Percentiles rank a stretch among this genome's conserved stretches.
Evolutionary conservation across 2,329 filamentous ascomycete species (phyloP).

Genomic region (Rutstroemia sp.): DNA sequence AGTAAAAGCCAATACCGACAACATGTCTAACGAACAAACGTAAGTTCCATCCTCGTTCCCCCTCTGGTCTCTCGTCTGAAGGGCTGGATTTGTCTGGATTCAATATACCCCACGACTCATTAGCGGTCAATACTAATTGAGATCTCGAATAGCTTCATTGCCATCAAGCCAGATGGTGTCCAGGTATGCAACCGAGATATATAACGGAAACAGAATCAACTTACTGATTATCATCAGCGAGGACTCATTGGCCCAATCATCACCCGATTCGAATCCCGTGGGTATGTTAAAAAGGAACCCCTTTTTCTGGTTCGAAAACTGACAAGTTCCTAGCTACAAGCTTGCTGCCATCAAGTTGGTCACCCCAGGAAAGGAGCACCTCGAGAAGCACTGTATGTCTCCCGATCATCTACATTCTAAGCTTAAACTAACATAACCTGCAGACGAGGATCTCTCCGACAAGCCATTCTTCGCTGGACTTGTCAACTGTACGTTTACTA

Average conservation of each 20-base stretch:
- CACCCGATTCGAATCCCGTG: slow-evolving; percentile 94
- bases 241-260: slow-evolving; percentile 98
- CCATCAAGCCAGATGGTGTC: slow-evolving; percentile 99
- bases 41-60: slow-evolving; percentile 33
- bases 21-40: slow-evolving; percentile 76
- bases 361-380: slow-evolving; percentile 84
- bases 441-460: slow-evolving; percentile 76
- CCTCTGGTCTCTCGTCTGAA: background rate
- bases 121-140: slow-evolving; percentile 26
- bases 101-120: slow-evolving; percentile 4
- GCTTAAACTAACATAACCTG: background rate
- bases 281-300: slow-evolving; percentile 45
- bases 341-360: slow-evolving; percentile 95
- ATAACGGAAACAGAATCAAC: background rate
- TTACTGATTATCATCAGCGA: slow-evolving; percentile 51
- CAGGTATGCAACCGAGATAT: slow-evolving; percentile 57
- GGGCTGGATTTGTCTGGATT: too few species aligned
- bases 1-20: slow-evolving; percentile 27
- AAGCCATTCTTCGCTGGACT: slow-evolving; percentile 98
- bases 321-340: slow-evolving; percentile 66
- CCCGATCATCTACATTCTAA: background rate
- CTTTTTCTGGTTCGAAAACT: background rate
- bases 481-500: slow-evolving; percentile 65
- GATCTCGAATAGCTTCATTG: slow-evolving; percentile 75
- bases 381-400: slow-evolving; percentile 86